phyloP scores from a whole-genome alignment of 768 basidiomycete species.

The Suillus subluteus region DNA sequence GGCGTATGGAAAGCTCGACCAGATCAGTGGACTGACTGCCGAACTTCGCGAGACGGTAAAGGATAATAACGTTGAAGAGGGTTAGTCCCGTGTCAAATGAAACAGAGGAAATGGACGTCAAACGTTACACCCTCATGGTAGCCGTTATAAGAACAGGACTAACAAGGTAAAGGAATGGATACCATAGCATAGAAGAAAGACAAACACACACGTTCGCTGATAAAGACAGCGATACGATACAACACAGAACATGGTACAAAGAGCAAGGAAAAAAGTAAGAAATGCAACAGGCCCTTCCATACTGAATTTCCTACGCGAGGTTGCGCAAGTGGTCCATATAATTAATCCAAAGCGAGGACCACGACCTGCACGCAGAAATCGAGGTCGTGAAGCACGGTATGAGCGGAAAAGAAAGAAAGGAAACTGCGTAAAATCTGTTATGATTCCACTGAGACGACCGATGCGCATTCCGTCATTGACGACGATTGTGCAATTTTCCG shows the following conservation, averaged over 20 bases:
- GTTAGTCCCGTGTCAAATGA: not conserved
- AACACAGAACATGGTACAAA: not conserved
- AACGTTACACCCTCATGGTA: not conserved
- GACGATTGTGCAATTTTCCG: slow-evolving; percentile 32
- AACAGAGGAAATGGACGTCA: not conserved
- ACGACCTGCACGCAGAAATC: not conserved
- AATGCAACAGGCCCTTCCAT: not conserved
- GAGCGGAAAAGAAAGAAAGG: not conserved
- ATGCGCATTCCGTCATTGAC: slow-evolving; percentile 5
- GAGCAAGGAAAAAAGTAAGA: not conserved
- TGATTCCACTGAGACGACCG: slow-evolving; percentile 3
- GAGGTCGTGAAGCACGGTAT: not conserved
- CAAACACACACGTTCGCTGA: slow-evolving; percentile 1
- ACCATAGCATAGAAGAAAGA: not conserved
- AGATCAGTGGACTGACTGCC: too few relatives aligned
- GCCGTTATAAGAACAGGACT: not conserved
- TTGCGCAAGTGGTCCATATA: slow-evolving; percentile 2
- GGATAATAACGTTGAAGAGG: not conserved
- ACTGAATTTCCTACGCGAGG: not conserved
- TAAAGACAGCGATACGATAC: not conserved
- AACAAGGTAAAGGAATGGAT: slow-evolving; percentile 1
- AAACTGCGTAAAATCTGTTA: not conserved
- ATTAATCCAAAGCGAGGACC: slow-evolving; percentile 3
- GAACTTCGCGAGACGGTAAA: not conserved
- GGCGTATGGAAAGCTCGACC: not conserved